Conservation (phyloP, 2,329 filamentous ascomycete species). For the Cucurbitaria berberidis region DNA sequence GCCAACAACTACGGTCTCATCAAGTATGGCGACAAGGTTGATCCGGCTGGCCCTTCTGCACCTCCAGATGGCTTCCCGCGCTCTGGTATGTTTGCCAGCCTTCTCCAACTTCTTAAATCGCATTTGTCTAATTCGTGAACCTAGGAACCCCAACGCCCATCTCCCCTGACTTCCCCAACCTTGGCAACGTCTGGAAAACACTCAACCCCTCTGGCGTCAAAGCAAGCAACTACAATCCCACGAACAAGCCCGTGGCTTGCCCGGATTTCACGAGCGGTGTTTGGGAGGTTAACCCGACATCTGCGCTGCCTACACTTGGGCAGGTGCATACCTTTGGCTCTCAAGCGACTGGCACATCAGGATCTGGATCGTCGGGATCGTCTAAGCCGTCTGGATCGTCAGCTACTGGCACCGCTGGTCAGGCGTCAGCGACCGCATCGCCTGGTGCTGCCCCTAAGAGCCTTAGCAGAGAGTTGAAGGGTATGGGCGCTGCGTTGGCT, state of each 20-base stretch:
- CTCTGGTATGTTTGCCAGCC: constrained; percentile 50
- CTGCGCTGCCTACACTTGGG: constrained; percentile 72
- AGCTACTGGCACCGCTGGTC: background rate
- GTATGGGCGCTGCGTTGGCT: constrained; percentile 23
- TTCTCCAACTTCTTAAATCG: background rate
- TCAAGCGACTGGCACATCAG: constrained; percentile 8
- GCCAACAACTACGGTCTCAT: constrained; percentile 82
- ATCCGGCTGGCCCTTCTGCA: constrained; percentile 50
- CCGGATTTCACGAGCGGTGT: constrained; percentile 70
- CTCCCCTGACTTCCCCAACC: constrained; percentile 77
- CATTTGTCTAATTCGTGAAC: background rate
- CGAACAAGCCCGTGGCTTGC: constrained; percentile 68
- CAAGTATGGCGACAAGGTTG: constrained; percentile 70
- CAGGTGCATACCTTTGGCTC: constrained; percentile 33
- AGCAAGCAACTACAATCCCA: constrained; percentile 68
- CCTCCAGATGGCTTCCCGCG: constrained; percentile 72
- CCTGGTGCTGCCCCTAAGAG: constrained; percentile 28
- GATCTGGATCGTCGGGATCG: constrained; percentile 2
- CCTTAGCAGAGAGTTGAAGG: constrained; percentile 28
- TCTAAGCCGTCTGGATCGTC: background rate
- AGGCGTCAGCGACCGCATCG: constrained; percentile 9
- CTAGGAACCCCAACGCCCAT: constrained; percentile 72
- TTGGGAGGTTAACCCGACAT: constrained; percentile 76
- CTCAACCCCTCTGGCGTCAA: constrained; percentile 72
- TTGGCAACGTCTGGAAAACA: constrained; percentile 77